Percentiles rank a stretch among this genome's conserved stretches.
phyloP scores from a whole-genome alignment of 805 yeast species.

The Wickerhamiella qilinensis region DNA sequence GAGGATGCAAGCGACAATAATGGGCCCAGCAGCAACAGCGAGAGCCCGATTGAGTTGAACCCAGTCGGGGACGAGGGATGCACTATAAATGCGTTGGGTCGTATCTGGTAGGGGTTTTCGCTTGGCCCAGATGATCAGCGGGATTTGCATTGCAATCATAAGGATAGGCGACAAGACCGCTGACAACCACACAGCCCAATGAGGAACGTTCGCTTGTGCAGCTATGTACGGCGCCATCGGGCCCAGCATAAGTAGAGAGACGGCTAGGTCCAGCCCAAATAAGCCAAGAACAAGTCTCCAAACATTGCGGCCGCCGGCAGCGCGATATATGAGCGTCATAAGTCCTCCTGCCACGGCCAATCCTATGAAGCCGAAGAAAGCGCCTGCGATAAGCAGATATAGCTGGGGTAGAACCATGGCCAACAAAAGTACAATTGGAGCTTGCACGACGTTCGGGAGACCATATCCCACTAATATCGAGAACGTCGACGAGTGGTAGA shows the following conservation, averaged over 20 bases:
- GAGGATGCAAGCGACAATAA: slow-evolving; percentile 7
- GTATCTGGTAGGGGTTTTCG: slow-evolving; percentile 12
- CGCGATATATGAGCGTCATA: no score
- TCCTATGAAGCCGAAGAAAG: no score
- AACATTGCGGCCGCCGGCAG: no score
- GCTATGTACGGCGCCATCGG: slow-evolving; percentile 1
- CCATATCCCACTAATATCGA: slow-evolving; percentile 15
- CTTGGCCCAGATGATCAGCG: slow-evolving; percentile 14
- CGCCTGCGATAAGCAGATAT: slow-evolving; percentile 1
- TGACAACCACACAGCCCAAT: slow-evolving; percentile 5
- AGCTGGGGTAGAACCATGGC: slow-evolving; percentile 1
- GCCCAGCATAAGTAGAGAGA: slow-evolving; percentile 5
- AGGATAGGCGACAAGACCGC: slow-evolving; percentile 2
- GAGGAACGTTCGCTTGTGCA: background rate
- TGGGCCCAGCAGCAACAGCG: slow-evolving; percentile 12
- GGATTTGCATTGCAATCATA: slow-evolving; percentile 10
- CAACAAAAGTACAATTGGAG: slow-evolving; percentile 1
- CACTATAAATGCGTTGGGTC: slow-evolving; percentile 15
- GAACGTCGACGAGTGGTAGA: slow-evolving; percentile 12
- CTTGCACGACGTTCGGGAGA: slow-evolving; percentile 12
- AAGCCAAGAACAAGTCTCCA: no score
- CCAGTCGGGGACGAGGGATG: slow-evolving; percentile 16
- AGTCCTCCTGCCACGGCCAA: no score
- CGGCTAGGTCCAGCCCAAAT: slow-evolving; percentile 9
- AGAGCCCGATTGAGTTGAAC: slow-evolving; percentile 16